Base-by-base conservation (phyloP, 495 filamentous ascomycete genomes). In the Penicillium soppii region DNA sequence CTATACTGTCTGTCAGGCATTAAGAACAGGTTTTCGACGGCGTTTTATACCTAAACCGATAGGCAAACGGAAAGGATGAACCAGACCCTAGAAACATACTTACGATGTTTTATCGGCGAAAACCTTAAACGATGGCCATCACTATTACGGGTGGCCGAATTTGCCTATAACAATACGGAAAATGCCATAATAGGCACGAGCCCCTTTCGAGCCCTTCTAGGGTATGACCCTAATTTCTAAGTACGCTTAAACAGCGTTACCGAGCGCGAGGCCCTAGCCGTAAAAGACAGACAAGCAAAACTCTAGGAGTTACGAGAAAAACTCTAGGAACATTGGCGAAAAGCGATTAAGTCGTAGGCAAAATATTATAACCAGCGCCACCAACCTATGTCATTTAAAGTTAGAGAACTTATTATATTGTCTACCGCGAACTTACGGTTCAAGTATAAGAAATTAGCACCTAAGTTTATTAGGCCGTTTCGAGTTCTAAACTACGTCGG, bases 41-140 rank as follows among this genome's bases (percentile, higher is more conserved):
- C 30, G 10, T 36, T 55, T 38, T 43, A 44, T 43, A n/a, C 38
- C 73, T 67, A 51, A 35, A 43, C 52, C 12, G 46, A 66, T 51
- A 50, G 46, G 5, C 44, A 60, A 53, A 63, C 47, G 13, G 45
- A 63, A 30, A 44, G 36, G 19, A 36, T 25, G 16, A 54, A 48
- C 19, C 36, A 54, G 36, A 35, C 17, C 13, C 16, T 44, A 21
- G 13, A 50, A 21, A 40, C 26, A n/a, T 47, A 47, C 21, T 20
- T 47, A 5, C 26, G 21, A 30, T 47, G 10, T 20, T 53, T 40
- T 47, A 47, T 46, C 41, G 40, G 74, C 67, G 39, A 15, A 39
- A 1, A 39, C 26, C 5, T 20, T 25, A 26, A 13, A 5, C 2
- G 4, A 17, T 33, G 17, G 19, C 29, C 13, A 36, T 21, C 4